Percentiles rank a stretch among this genome's conserved stretches.
phyloP scores from a whole-genome alignment of 75 land plant genomes.

The Gnetum montanum region DNA sequence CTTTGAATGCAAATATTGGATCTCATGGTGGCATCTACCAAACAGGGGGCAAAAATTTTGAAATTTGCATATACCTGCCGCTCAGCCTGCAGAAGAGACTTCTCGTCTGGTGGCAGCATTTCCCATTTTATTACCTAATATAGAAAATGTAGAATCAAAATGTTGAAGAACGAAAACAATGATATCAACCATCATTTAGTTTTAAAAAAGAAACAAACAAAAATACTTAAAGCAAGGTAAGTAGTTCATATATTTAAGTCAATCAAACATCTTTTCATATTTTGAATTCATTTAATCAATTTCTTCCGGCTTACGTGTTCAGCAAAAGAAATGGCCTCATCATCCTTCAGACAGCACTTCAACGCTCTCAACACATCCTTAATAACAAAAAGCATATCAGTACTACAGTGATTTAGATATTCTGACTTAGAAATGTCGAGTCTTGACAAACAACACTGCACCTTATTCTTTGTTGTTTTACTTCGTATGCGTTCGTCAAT shows the following conservation, averaged over 20 bases:
- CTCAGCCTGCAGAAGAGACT: constrained; percentile 2
- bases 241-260: background rate
- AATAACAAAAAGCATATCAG: background rate
- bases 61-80: constrained; percentile 4
- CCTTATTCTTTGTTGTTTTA: constrained; percentile 68
- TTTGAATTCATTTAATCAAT: background rate
- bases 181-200: background rate
- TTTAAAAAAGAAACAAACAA: background rate
- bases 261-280: too few species aligned
- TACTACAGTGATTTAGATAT: background rate
- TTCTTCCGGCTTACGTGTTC: constrained; percentile 46
- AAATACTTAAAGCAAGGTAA: background rate
- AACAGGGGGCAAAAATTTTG: too few species aligned
- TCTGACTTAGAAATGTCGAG: background rate
- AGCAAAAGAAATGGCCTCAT: constrained; percentile 78
- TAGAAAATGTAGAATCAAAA: background rate
- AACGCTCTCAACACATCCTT: constrained; percentile 66
- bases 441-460: background rate
- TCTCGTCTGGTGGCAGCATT: constrained; percentile 61
- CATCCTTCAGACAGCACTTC: constrained; percentile 48
- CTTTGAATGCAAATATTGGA: background rate
- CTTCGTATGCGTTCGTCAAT: constrained; percentile 78
- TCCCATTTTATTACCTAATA: constrained; percentile 79
- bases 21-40: background rate
- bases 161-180: background rate